Evolutionary conservation across 441 rosid genomes (phyloP).

Genomic region (Pelargonium australe): DNA sequence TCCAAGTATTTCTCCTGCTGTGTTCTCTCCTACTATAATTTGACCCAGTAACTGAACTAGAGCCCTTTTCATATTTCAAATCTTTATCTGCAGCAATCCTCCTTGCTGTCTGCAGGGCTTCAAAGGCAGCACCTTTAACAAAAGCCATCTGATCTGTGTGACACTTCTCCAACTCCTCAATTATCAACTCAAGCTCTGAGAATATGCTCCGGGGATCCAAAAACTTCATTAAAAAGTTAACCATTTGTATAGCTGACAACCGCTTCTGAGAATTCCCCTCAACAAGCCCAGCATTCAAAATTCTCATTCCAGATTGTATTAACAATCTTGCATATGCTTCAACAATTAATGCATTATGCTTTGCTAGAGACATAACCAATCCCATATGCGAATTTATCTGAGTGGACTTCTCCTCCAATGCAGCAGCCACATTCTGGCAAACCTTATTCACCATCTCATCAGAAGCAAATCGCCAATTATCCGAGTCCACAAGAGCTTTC

Average conservation of each 20-base stretch:
- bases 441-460: conserved; percentile 75
- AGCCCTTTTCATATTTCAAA: conserved; percentile 42
- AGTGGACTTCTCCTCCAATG: conserved; percentile 73
- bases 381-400: conserved; percentile 77
- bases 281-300: conserved; percentile 48
- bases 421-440: conserved; percentile 85
- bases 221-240: conserved; percentile 87
- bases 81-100: conserved; percentile 46
- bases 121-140: conserved; percentile 81
- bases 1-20: conserved; percentile 28
- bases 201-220: conserved; percentile 70
- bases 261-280: conserved; percentile 82
- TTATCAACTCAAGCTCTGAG: conserved; percentile 64
- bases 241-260: conserved; percentile 85
- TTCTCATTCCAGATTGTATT: conserved; percentile 67
- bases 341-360: conserved; percentile 67
- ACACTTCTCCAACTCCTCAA: conserved; percentile 70
- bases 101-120: conserved; percentile 70
- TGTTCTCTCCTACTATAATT: conserved; percentile 47
- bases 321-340: conserved; percentile 91
- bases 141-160: conserved; percentile 68
- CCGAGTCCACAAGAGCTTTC: conserved; percentile 86
- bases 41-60: conserved; percentile 41
- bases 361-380: conserved; percentile 83
- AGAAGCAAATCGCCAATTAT: conserved; percentile 86